Conservation (phyloP, 2,329 filamentous ascomycete genomes). For the Xylaria sp. region DNA sequence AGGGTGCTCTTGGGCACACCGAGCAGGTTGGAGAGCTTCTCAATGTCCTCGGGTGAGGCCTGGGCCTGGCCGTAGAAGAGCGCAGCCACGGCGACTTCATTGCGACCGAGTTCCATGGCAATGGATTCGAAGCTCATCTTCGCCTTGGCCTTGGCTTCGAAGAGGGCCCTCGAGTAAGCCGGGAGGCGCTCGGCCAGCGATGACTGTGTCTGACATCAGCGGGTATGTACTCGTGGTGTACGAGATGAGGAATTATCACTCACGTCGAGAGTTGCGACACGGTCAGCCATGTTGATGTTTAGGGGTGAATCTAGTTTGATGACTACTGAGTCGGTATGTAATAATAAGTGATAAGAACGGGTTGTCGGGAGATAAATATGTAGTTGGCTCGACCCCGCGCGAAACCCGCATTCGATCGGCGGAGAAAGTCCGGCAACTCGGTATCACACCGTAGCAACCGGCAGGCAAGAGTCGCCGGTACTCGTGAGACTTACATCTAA, state of each 20-base stretch:
- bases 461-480: background rate
- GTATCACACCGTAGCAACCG: conserved; percentile 9
- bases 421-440: conserved; percentile 33
- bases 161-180: conserved; percentile 64
- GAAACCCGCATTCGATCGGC: conserved; percentile 19
- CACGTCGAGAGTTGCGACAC: conserved; percentile 31
- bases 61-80: conserved; percentile 86
- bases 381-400: conserved; percentile 16
- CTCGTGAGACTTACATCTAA: background rate
- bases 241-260: conserved; percentile 5
- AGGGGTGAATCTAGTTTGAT: background rate
- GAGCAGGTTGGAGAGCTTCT: conserved; percentile 61
- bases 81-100: conserved; percentile 79
- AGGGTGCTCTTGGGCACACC: conserved; percentile 54
- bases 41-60: conserved; percentile 62
- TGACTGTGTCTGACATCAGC: conserved; percentile 39
- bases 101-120: conserved; percentile 64
- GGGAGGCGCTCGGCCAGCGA: conserved; percentile 66
- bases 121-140: conserved; percentile 76
- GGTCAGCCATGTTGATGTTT: conserved; percentile 24
- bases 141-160: conserved; percentile 71
- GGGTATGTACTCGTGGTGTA: too few relatives aligned
- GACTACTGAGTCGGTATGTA: background rate
- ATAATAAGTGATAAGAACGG: background rate
- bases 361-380: background rate